Conservation (phyloP, 805 yeast species). For the Schwanniomyces occidentalis region DNA sequence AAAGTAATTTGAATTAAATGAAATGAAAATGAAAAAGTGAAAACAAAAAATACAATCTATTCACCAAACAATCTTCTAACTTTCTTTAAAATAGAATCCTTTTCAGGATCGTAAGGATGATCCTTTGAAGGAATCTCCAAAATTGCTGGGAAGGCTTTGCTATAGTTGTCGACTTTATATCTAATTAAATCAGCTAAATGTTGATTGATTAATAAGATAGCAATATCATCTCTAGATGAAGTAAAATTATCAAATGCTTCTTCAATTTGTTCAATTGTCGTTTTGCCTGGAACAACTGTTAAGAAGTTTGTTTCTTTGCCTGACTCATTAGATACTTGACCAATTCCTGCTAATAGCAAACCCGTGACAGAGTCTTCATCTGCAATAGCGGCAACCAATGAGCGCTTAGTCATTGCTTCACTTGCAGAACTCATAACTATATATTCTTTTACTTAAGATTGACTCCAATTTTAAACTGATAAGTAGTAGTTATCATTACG, state of each 20-base stretch:
- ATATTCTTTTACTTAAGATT: too few relatives aligned
- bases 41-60: slow-evolving; percentile 36
- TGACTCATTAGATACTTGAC: slow-evolving; percentile 68
- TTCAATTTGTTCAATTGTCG: slow-evolving; percentile 73
- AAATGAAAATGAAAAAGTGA: too few relatives aligned
- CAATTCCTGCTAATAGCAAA: slow-evolving; percentile 90
- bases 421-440: slow-evolving; percentile 30
- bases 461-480: too few relatives aligned
- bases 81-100: slow-evolving; percentile 91
- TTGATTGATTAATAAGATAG: slow-evolving; percentile 89
- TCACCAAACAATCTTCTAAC: slow-evolving; percentile 96
- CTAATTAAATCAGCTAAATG: slow-evolving; percentile 92
- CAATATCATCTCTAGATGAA: slow-evolving; percentile 77
- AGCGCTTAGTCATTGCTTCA: slow-evolving; percentile 63
- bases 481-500: too few relatives aligned
- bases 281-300: slow-evolving; percentile 72
- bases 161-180: slow-evolving; percentile 74
- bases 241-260: slow-evolving; percentile 77
- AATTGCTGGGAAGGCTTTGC: slow-evolving; percentile 93
- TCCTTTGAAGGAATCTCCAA: slow-evolving; percentile 97
- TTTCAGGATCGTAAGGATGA: slow-evolving; percentile 98
- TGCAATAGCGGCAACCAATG: slow-evolving; percentile 89
- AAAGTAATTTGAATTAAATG: too few relatives aligned
- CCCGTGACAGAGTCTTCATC: slow-evolving; percentile 99
- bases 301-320: slow-evolving; percentile 79